Percentiles rank a stretch among this genome's conserved stretches.
Conservation (phyloP, 345 rosid genomes). For the Populus pruinosa region DNA sequence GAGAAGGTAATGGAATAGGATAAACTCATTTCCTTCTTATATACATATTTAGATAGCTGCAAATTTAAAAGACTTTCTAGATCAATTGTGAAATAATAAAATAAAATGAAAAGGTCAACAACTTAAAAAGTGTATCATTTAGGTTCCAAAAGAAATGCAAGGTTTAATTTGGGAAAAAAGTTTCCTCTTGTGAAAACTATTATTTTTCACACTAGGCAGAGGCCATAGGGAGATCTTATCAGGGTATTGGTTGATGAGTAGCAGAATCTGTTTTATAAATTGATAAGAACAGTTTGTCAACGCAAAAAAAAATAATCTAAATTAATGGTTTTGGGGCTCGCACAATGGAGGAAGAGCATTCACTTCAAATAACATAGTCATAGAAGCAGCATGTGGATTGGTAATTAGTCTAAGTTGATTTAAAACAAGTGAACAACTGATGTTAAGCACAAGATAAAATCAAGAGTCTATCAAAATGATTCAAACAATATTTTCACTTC, state of each 20-base stretch:
- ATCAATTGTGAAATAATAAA: background rate
- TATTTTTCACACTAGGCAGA: background rate
- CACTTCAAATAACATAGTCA: background rate
- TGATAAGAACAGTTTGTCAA: background rate
- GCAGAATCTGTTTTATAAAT: background rate
- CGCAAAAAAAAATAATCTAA: background rate
- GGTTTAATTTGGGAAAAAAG: background rate
- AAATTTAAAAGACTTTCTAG: background rate
- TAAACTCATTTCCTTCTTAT: too few relatives aligned
- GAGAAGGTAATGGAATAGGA: background rate
- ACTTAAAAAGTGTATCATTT: background rate
- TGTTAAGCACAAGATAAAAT: background rate
- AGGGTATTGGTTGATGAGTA: background rate
- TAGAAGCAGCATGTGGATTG: too few relatives aligned
- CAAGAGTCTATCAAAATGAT: background rate
- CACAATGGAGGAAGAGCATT: background rate
- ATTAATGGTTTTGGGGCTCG: background rate
- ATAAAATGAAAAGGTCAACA: background rate
- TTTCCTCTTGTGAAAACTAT: background rate
- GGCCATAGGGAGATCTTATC: background rate
- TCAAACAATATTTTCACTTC: background rate
- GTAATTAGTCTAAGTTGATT: too few relatives aligned
- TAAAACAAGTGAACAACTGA: background rate
- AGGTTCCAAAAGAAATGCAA: background rate
- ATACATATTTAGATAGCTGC: background rate